Percentiles rank a stretch among this genome's conserved stretches.
phyloP scores from a whole-genome alignment of 257 asterid genomes.

The Linderniella brevidens region DNA sequence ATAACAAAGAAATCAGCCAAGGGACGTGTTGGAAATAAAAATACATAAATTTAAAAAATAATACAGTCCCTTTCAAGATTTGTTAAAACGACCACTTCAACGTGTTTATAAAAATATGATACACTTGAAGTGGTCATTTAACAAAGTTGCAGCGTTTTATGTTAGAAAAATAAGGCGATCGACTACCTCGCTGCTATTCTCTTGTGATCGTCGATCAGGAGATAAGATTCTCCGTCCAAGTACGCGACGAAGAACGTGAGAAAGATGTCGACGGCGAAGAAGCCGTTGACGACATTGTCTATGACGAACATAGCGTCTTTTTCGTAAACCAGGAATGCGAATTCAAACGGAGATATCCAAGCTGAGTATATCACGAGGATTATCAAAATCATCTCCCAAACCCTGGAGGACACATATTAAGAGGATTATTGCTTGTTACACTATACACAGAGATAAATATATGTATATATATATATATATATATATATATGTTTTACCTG shows the following conservation, averaged over 20 bases:
- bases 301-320: constrained; percentile 38
- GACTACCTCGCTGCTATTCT: constrained; percentile 58
- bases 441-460: not conserved
- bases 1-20: too few relatives aligned
- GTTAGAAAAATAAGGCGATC: too few relatives aligned
- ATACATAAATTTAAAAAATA: too few relatives aligned
- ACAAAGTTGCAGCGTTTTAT: too few relatives aligned
- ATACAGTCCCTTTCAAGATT: too few relatives aligned
- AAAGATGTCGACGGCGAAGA: constrained; percentile 68
- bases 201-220: constrained; percentile 51
- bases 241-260: constrained; percentile 89
- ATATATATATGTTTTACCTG: constrained; percentile 15
- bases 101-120: too few relatives aligned
- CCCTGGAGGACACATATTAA: constrained; percentile 22
- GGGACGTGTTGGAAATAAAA: too few relatives aligned
- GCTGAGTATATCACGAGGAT: constrained; percentile 70
- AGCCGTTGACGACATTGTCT: constrained; percentile 64
- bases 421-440: not conserved
- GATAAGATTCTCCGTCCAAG: constrained; percentile 53
- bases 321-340: constrained; percentile 56
- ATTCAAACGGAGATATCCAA: constrained; percentile 86
- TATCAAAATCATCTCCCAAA: constrained; percentile 74
- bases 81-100: too few relatives aligned
- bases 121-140: too few relatives aligned
- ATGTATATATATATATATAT: not conserved